Conservation (phyloP, 2,329 filamentous ascomycete species). For the Colletotrichum nymphaeae region DNA sequence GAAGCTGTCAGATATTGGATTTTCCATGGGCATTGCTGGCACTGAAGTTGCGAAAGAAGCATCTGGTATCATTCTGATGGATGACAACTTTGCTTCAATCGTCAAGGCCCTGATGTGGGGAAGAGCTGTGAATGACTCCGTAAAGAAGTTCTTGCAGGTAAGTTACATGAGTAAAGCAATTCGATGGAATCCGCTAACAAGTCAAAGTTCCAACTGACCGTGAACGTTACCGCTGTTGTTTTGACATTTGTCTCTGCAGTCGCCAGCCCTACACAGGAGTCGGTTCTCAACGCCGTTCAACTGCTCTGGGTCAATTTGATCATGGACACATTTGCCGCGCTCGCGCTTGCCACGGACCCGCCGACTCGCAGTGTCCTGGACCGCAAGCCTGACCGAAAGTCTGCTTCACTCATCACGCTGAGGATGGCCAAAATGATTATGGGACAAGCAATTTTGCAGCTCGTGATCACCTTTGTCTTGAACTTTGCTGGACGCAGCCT, state of each 20-base stretch:
- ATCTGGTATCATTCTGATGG: conserved; percentile 70
- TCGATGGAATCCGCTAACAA: conserved; percentile 66
- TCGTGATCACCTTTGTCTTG: conserved; percentile 61
- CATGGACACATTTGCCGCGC: conserved; percentile 71
- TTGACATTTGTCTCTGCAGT: conserved; percentile 70
- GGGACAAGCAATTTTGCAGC: conserved; percentile 71
- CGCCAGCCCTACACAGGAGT: conserved; percentile 58
- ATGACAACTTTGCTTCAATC: conserved; percentile 73
- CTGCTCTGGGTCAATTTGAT: conserved; percentile 73
- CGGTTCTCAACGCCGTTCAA: conserved; percentile 70
- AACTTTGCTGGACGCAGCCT: conserved; percentile 25
- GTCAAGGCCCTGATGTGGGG: conserved; percentile 73
- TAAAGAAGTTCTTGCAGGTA: conserved; percentile 72
- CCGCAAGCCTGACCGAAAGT: conserved; percentile 59
- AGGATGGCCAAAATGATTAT: conserved; percentile 73
- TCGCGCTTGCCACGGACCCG: conserved; percentile 55
- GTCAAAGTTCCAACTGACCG: conserved; percentile 68
- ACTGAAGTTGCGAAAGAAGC: conserved; percentile 74
- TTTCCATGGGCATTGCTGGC: conserved; percentile 75
- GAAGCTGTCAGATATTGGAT: conserved; percentile 74
- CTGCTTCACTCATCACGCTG: conserved; percentile 28
- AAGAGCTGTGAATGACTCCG: conserved; percentile 71
- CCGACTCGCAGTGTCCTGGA: conserved; percentile 47
- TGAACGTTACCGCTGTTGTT: conserved; percentile 71
- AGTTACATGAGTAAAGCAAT: conserved; percentile 39